A percentile compares a stretch with the other conserved stretches of the same genome.
These are phyloP conservation scores for Melanopsichium pennsylvanicum DNA, from an alignment of 1,284 basidiomycete species.

Conservation along the genomic window DNA sequence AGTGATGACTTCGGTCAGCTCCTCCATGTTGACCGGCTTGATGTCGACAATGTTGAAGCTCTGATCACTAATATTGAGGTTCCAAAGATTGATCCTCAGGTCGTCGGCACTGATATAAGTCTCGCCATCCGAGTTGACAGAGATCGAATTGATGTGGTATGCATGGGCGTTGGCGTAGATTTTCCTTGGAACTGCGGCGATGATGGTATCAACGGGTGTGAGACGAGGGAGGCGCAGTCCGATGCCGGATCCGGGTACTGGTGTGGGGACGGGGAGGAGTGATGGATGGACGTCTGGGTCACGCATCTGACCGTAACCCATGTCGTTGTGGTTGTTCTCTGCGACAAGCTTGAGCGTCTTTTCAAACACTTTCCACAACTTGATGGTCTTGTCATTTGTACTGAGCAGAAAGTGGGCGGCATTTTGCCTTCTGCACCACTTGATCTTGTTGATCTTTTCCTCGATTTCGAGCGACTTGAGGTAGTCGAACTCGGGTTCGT, in stretches of 20 bases:
- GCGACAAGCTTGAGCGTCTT: constrained; percentile 95
- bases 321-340: constrained; percentile 87
- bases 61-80: constrained; percentile 96
- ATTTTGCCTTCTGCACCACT: constrained; percentile 99
- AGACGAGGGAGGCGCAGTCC: constrained; percentile 69
- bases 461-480: constrained; percentile 99
- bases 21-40: constrained; percentile 99
- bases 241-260: constrained; percentile 46
- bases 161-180: constrained; percentile 99
- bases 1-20: constrained; percentile 98
- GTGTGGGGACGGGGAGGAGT: constrained; percentile 45
- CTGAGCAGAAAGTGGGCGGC: constrained; percentile 95
- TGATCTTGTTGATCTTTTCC: constrained; percentile 99
- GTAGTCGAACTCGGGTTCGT: constrained; percentile 99
- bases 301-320: constrained; percentile 47
- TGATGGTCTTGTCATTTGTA: constrained; percentile 99
- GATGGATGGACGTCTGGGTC: constrained; percentile 51
- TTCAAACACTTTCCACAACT: constrained; percentile 99
- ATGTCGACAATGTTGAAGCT: constrained; percentile 99
- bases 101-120: constrained; percentile 99
- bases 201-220: constrained; percentile 94
- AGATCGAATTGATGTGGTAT: constrained; percentile 99
- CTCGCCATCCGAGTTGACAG: constrained; percentile 98
- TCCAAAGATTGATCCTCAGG: constrained; percentile 96
- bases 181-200: constrained; percentile 96